phyloP scores from a whole-genome alignment of 176 grass and related monocot species.

The Carex myosuroides region DNA sequence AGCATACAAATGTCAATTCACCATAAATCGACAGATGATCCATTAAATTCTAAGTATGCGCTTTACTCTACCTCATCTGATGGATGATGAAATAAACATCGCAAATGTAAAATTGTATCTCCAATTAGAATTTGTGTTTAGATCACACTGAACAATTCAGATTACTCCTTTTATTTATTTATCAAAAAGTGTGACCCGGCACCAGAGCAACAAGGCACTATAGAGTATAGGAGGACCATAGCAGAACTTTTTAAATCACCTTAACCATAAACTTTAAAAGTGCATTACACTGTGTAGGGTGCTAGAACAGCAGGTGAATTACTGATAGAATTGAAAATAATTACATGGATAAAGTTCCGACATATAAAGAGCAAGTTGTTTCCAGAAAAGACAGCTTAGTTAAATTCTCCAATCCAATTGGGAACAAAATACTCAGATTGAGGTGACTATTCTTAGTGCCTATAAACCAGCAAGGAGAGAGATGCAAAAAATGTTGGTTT shows the following conservation, averaged over 20 bases:
- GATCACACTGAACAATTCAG: neutral
- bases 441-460: neutral
- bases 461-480: neutral
- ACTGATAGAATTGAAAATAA: neutral
- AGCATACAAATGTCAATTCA: neutral
- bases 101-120: neutral
- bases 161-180: neutral
- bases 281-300: neutral
- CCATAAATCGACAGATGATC: neutral
- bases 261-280: neutral
- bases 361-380: neutral
- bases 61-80: neutral
- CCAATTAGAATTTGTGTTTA: neutral
- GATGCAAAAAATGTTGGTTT: neutral
- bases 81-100: neutral
- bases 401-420: neutral
- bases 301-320: neutral
- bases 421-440: neutral
- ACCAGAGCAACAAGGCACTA: neutral
- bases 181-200: neutral
- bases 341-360: neutral
- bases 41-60: neutral
- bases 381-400: neutral
- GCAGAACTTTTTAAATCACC: neutral
- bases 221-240: neutral